Percentiles rank a stretch among this genome's conserved stretches.
phyloP scores from a whole-genome alignment of 176 grass and related monocot genomes.

The Oryza glumipatula region DNA sequence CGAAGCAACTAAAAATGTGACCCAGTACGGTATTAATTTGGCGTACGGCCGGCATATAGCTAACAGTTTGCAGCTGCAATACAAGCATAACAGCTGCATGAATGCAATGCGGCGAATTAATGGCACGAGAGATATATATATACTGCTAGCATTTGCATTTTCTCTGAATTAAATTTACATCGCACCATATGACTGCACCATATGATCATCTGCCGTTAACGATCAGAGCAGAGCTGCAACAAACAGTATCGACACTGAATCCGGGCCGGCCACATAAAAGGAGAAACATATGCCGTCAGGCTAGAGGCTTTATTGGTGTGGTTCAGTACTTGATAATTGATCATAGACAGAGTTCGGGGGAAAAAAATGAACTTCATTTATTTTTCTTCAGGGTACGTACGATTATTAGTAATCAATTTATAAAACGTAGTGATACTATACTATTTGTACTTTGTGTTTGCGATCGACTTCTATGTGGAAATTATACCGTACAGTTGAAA shows the following conservation, averaged over 20 bases:
- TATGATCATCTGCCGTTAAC: slow-evolving; percentile 22
- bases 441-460: background rate
- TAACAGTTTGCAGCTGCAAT: background rate
- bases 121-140: background rate
- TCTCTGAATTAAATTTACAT: slow-evolving; percentile 34
- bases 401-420: background rate
- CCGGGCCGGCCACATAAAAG: background rate
- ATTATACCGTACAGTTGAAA: too few relatives aligned
- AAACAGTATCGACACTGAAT: slow-evolving; percentile 43
- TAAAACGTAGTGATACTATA: background rate
- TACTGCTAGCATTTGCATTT: background rate
- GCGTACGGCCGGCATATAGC: background rate
- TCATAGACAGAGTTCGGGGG: background rate
- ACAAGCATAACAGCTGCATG: background rate
- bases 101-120: background rate
- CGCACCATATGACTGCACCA: background rate
- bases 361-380: background rate
- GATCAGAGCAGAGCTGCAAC: background rate
- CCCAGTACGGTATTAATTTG: background rate
- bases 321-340: slow-evolving; percentile 11
- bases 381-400: background rate
- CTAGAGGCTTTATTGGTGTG: background rate
- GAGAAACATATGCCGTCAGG: background rate
- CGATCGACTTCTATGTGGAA: background rate
- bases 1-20: background rate